Conservation (phyloP, 2,329 filamentous ascomycete genomes). For the Stachybotrys elegans region DNA sequence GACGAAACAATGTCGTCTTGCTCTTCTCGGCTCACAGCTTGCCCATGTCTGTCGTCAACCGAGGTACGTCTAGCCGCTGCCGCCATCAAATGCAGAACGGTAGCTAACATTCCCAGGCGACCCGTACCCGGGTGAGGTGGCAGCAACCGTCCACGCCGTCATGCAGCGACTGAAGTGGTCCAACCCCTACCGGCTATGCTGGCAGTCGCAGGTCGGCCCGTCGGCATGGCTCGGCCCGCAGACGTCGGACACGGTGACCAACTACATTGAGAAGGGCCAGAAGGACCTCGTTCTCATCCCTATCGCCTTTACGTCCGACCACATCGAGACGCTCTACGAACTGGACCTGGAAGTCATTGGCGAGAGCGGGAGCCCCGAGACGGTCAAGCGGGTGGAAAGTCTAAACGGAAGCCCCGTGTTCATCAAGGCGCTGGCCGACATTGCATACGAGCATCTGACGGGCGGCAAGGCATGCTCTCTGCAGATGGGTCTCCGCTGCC, state of each 20-base stretch:
- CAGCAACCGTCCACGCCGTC: conserved; percentile 93
- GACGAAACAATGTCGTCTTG: conserved; percentile 74
- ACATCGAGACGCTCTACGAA: conserved; percentile 96
- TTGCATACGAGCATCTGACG: conserved; percentile 75
- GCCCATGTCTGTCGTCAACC: conserved; percentile 95
- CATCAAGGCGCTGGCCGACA: conserved; percentile 81
- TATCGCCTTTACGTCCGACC: conserved; percentile 97
- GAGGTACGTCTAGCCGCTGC: conserved; percentile 60
- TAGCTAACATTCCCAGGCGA: conserved; percentile 73
- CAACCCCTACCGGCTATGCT: conserved; percentile 90
- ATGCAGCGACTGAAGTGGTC: conserved; percentile 84
- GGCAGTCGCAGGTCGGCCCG: conserved; percentile 97
- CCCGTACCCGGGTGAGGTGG: conserved; percentile 91
- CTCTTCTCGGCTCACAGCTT: conserved; percentile 94
- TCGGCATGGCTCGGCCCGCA: conserved; percentile 94
- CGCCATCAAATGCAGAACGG: too few species aligned
- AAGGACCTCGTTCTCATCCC: conserved; percentile 88
- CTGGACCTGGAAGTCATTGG: conserved; percentile 93
- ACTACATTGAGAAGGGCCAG: conserved; percentile 86
- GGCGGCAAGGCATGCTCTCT: conserved; percentile 63
- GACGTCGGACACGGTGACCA: conserved; percentile 79
- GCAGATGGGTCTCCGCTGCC: conserved; percentile 89
- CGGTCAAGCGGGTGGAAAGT: conserved; percentile 85
- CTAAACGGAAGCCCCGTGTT: conserved; percentile 89
- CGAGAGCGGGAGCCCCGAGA: conserved; percentile 71